Base-by-base conservation (phyloP, 2,329 filamentous ascomycete genomes). In the Nemania sp. region DNA sequence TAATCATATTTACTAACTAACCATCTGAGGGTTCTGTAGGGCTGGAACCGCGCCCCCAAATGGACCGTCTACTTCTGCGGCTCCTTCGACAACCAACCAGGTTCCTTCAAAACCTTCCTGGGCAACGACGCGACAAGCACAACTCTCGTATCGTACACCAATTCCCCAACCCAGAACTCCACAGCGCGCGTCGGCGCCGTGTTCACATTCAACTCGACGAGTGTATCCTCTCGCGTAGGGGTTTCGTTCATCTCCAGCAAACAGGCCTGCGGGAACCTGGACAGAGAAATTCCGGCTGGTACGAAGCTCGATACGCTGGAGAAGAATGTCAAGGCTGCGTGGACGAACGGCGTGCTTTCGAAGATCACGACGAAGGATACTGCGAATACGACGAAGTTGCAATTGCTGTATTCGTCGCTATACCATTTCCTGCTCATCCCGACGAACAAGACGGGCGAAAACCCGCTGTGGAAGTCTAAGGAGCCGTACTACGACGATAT, bases 401-500 rank as follows among this genome's bases (percentile, higher is more conserved):
- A 78, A 44, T 73, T 88, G 23, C 73, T 90, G 2, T 90, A 90
- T 70, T 82, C 82, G 0, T 84, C 83, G 0, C 66, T 90, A 28
- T 90, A 89, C 64, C 86, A 86, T 61, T 86, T 87, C 81, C 81
- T 84, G 54, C 68, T 89, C 9, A 79, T 89, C 30, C 86, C 86
- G 0, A 86, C 84, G 1, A 88, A 90, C 65, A 82, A 84, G 57
- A 89, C 86, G 0, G 86, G 84, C 0, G 87, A 90, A 65, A 90
- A 89, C 55, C 86, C 86, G 0, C 69, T 77, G 0, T 90, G 86
- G 86, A 66, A 72, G 1, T 85, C 82, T 1, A 62, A 66, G 0
- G 86, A 90, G 66, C 86, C 86, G 1, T 89, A 88, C 63, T 90
- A 87, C 63, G 83, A 88, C 54, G 86, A 90, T 54, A 81, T 86